phyloP scores from a whole-genome alignment of 2,329 filamentous ascomycete genomes.

The Scedosporium aurantiacum region DNA sequence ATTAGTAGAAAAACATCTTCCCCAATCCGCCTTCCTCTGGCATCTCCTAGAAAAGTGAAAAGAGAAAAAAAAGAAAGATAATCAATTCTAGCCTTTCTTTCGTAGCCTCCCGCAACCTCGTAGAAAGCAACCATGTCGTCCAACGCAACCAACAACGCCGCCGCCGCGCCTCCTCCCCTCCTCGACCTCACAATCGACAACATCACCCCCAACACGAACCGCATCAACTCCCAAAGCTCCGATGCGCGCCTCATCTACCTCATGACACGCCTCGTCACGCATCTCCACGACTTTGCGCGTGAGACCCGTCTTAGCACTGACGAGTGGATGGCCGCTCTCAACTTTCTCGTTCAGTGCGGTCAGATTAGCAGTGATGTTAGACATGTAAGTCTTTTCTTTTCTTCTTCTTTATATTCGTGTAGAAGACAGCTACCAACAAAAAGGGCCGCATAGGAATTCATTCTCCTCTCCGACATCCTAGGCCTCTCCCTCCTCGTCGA shows the following conservation, averaged over 20 bases:
- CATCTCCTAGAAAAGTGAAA: too few relatives aligned
- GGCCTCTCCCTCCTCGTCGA: constrained; percentile 67
- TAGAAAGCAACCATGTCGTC: not conserved
- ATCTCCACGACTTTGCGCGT: constrained; percentile 66
- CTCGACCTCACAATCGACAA: constrained; percentile 58
- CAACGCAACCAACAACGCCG: not conserved
- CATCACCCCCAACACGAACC: constrained; percentile 60
- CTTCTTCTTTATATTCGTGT: not conserved
- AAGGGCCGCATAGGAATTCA: constrained; percentile 51
- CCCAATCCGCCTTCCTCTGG: too few relatives aligned
- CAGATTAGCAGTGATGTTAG: constrained; percentile 58
- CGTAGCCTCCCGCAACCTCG: not conserved
- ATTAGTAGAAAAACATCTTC: too few relatives aligned
- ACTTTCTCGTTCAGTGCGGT: constrained; percentile 58
- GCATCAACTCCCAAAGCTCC: constrained; percentile 56
- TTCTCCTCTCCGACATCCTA: constrained; percentile 63
- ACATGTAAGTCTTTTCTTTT: constrained; percentile 33
- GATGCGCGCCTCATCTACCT: constrained; percentile 56
- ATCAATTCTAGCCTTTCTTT: too few relatives aligned
- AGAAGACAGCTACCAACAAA: not conserved
- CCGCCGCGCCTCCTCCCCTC: constrained; percentile 4
- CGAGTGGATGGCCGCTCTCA: constrained; percentile 62
- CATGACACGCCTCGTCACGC: constrained; percentile 56
- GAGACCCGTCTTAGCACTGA: constrained; percentile 61
- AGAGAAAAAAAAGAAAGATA: too few relatives aligned